phyloP scores from a whole-genome alignment of 768 basidiomycete species.

The Tylopilus balloui region DNA sequence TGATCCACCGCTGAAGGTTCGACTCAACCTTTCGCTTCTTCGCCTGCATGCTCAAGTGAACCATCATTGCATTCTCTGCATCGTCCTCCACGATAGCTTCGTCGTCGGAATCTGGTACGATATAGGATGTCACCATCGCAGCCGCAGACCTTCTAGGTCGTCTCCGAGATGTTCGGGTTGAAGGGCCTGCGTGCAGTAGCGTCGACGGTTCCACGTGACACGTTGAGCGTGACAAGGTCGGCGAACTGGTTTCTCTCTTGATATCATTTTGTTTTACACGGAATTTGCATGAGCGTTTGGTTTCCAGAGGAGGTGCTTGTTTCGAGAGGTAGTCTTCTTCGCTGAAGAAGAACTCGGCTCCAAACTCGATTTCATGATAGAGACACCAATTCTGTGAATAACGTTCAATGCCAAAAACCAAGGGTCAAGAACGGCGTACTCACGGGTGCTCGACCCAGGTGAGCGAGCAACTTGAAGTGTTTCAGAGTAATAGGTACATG shows the following conservation, averaged over 20 bases:
- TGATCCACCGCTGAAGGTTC: conserved; percentile 62
- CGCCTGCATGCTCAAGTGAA: conserved; percentile 27
- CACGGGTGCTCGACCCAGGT: conserved; percentile 57
- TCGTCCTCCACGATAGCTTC: conserved; percentile 46
- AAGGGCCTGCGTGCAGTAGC: conserved; percentile 13
- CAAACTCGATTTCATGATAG: conserved; percentile 58
- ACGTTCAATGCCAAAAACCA: background rate
- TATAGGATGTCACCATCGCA: conserved; percentile 52
- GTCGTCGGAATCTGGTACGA: conserved; percentile 67
- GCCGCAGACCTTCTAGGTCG: conserved; percentile 59
- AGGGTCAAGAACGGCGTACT: conserved; percentile 21
- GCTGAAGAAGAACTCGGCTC: conserved; percentile 63
- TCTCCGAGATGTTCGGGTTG: conserved; percentile 37
- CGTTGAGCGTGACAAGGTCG: conserved; percentile 26
- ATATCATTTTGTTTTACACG: conserved; percentile 31
- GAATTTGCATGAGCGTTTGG: conserved; percentile 24
- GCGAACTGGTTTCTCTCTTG: conserved; percentile 40
- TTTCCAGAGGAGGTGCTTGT: conserved; percentile 19
- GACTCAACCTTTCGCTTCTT: conserved; percentile 40
- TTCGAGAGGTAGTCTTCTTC: conserved; percentile 63
- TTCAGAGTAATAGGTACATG: conserved; percentile 70
- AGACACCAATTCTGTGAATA: conserved; percentile 45
- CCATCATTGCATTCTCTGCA: conserved; percentile 32
- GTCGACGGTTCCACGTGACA: conserved; percentile 13
- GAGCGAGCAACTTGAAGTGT: conserved; percentile 72